phyloP scores from a whole-genome alignment of 129 eudicot genomes.

The Tagetes erecta region DNA sequence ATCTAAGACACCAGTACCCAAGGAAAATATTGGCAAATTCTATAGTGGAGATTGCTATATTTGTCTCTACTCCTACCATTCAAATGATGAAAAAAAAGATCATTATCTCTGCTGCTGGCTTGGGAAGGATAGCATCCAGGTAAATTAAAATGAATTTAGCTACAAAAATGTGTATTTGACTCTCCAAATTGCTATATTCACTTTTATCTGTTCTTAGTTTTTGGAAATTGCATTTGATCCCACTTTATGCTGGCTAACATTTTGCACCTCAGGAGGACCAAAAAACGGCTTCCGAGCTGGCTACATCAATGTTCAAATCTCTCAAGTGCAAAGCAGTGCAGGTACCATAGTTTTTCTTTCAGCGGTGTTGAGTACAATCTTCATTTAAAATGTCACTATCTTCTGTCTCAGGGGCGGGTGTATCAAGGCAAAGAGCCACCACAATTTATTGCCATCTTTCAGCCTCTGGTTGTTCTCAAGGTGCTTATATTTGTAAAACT shows the following conservation, averaged over 20 bases:
- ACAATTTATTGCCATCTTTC: conserved; percentile 88
- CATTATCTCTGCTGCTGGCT: conserved; percentile 88
- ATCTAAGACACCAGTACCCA: conserved; percentile 71
- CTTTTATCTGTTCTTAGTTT: neutral
- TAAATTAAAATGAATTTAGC: conserved; percentile 26
- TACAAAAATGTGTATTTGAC: conserved; percentile 1
- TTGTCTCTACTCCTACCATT: conserved; percentile 75
- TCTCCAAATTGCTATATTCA: neutral
- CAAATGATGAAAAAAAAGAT: conserved; percentile 79
- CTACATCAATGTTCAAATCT: conserved; percentile 77
- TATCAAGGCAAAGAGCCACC: conserved; percentile 98
- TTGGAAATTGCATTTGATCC: neutral
- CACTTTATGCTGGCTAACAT: conserved; percentile 1
- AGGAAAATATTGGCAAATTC: conserved; percentile 81
- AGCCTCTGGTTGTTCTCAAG: conserved; percentile 95
- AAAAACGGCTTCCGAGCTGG: conserved; percentile 57
- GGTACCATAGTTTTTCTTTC: conserved; percentile 38
- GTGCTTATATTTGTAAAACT: conserved; percentile 36
- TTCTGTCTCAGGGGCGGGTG: conserved; percentile 66
- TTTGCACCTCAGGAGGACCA: conserved; percentile 65
- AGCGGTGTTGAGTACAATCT: neutral
- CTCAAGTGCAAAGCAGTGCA: conserved; percentile 74
- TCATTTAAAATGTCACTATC: conserved; percentile 17
- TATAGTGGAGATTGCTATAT: conserved; percentile 97
- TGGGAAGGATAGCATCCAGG: conserved; percentile 97